Base-by-base conservation (phyloP, 352 stramenopile genomes). In the Aphanomyces cochlioides region DNA sequence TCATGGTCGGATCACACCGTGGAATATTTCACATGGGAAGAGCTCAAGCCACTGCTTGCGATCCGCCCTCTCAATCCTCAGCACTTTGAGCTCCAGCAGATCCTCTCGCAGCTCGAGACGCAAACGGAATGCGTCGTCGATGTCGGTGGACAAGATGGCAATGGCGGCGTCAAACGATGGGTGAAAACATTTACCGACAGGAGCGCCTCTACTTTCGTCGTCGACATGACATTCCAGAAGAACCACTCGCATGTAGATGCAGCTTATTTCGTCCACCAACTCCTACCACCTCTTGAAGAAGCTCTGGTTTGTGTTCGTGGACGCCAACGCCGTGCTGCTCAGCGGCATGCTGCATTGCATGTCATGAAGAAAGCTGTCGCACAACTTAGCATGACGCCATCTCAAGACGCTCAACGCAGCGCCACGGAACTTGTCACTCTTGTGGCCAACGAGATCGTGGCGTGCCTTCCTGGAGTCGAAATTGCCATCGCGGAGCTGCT, bases 61-160 rank as follows among this genome's bases (percentile, higher is more conserved):
- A 76, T 93, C 64, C 75, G 85, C 37, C 73, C 77, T 7, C 87
- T 93, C 80, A 91, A 93, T 36, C 61, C 78, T 5, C 82, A 85
- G 45, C 83, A 93, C 59, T 83, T 86, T 48, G 81, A 93, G 56
- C 67, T 93, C 8, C 63, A 57, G 36, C 61, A 74, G n/a, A 39
- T 89, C 2, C 39, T 87, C 17, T 7, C 13, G 7, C 63, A 75
- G 45, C 41, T 64, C 13, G n/a, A 13, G 5, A 3, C 13, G 19
- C 7, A 13, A 2, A 36, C 17, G 1, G 19, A 34, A 2, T n/a
- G 10, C 10, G 28, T 45, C 28, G 15, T 37, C 7, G 54, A 61
- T 39, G 17, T 61, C 43, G 54, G 39, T 10, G 36, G 12, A 37
- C 19, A 19, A 7, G 28, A 28, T 2, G 13, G 17, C 13, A 50